These are phyloP conservation scores for Ustilago trichophora DNA, from an alignment of 1,284 basidiomycete genomes.

Conservation along the genomic window DNA sequence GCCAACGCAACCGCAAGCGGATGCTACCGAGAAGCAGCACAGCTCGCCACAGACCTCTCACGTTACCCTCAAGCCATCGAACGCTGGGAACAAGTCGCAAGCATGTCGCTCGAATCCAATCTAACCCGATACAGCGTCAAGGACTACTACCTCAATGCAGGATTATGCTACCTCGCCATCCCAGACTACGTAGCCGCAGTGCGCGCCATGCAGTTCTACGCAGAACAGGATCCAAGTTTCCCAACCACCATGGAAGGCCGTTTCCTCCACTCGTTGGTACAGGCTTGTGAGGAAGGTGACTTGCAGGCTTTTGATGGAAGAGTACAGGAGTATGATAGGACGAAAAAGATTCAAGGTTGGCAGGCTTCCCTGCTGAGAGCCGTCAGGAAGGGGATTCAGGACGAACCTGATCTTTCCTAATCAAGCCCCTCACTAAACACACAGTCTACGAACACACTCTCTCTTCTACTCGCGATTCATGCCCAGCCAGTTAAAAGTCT, in stretches of 20 bases:
- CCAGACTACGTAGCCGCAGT: constrained; percentile 67
- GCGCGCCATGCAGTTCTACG: constrained; percentile 65
- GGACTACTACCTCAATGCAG: constrained; percentile 91
- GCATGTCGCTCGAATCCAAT: constrained; percentile 81
- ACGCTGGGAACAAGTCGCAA: constrained; percentile 88
- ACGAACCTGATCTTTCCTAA: constrained; percentile 64
- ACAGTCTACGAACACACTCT: too few species aligned
- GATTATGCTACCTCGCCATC: constrained; percentile 88
- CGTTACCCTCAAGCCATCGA: constrained; percentile 86
- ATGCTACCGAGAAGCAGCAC: constrained; percentile 95
- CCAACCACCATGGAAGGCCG: constrained; percentile 63
- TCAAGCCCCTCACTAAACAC: too few species aligned
- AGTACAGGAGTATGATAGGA: constrained; percentile 63
- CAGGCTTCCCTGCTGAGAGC: constrained; percentile 59
- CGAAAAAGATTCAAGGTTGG: constrained; percentile 62
- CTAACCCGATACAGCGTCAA: constrained; percentile 99
- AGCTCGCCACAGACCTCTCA: constrained; percentile 88
- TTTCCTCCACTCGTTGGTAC: constrained; percentile 62
- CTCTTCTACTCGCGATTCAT: too few species aligned
- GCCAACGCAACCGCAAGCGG: constrained; percentile 93
- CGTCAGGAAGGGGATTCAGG: constrained; percentile 59
- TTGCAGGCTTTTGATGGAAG: constrained; percentile 54
- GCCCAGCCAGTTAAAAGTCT: too few species aligned
- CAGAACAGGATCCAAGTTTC: constrained; percentile 62
- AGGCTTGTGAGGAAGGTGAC: constrained; percentile 62